Percentiles rank a stretch among this genome's conserved stretches.
Conservation (phyloP, 1,284 basidiomycete genomes). For the Marasmius tenuissimus region DNA sequence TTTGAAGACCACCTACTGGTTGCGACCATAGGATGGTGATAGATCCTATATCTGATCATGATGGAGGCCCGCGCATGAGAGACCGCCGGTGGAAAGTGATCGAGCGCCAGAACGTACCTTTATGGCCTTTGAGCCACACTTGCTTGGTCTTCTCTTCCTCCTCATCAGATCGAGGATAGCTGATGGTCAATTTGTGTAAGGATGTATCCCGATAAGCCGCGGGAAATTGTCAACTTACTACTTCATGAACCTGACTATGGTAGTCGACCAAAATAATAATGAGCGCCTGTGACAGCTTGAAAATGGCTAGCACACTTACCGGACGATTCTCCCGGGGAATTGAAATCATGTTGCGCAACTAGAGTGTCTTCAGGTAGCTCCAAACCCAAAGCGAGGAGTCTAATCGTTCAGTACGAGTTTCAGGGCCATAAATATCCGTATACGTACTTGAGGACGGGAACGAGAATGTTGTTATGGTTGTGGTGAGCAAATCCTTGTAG, state of each 20-base stretch:
- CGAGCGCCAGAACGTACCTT: constrained; percentile 25
- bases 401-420: background rate
- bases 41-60: constrained; percentile 38
- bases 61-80: background rate
- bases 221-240: constrained; percentile 22
- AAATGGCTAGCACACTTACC: constrained; percentile 16
- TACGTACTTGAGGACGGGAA: constrained; percentile 10
- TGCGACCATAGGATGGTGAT: constrained; percentile 52
- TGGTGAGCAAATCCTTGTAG: constrained; percentile 8
- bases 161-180: constrained; percentile 41
- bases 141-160: constrained; percentile 44
- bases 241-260: constrained; percentile 37
- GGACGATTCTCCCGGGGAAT: constrained; percentile 28
- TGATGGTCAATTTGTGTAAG: constrained; percentile 13
- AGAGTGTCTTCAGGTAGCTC: constrained; percentile 36
- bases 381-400: constrained; percentile 27
- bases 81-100: too few relatives aligned
- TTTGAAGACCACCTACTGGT: constrained; percentile 45
- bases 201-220: background rate
- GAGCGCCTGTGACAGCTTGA: too few relatives aligned
- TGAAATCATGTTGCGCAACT: constrained; percentile 28
- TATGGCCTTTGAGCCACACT: constrained; percentile 50
- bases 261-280: background rate
- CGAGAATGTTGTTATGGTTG: constrained; percentile 10
- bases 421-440: too few relatives aligned